Evolutionary conservation across 495 filamentous ascomycete species (phyloP).

Genomic region (Penicillium ochrochloron): DNA sequence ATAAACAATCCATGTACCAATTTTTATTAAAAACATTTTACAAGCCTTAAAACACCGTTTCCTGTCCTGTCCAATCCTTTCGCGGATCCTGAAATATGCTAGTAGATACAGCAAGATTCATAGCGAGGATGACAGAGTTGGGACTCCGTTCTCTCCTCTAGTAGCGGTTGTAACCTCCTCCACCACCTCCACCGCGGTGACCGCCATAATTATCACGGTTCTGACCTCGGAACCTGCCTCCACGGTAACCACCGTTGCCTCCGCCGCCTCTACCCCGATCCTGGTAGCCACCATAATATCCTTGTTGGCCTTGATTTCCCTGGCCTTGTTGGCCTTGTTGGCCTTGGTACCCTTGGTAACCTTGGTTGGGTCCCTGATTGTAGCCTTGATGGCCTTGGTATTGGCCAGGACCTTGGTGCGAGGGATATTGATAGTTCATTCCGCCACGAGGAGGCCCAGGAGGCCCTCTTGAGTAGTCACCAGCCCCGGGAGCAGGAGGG

Average conservation of each 20-base stretch:
- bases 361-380: constrained; percentile 27
- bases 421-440: constrained; percentile 33
- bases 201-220: constrained; percentile 35
- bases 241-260: constrained; percentile 28
- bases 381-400: constrained; percentile 35
- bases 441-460: constrained; percentile 49
- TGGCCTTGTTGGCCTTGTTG: neutral
- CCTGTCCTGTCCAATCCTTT: neutral
- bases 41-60: constrained; percentile 15
- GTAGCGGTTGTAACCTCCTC: constrained; percentile 48
- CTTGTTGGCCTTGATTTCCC: constrained; percentile 35
- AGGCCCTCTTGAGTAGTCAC: constrained; percentile 45
- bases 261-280: constrained; percentile 34
- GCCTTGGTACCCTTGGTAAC: constrained; percentile 19
- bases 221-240: constrained; percentile 35
- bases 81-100: neutral
- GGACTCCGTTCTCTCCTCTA: constrained; percentile 20
- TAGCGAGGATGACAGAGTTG: constrained; percentile 12
- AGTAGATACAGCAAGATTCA: constrained; percentile 18
- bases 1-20: neutral
- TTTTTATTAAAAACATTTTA: constrained; percentile 6
- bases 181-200: constrained; percentile 29
- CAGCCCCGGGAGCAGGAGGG: constrained; percentile 39
- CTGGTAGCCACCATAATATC: constrained; percentile 29
- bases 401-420: constrained; percentile 30